Evolutionary conservation across 1,284 basidiomycete genomes (phyloP), one percentile per base, ranked within the genome.

Genomic region (Hemileia vastatrix): DNA sequence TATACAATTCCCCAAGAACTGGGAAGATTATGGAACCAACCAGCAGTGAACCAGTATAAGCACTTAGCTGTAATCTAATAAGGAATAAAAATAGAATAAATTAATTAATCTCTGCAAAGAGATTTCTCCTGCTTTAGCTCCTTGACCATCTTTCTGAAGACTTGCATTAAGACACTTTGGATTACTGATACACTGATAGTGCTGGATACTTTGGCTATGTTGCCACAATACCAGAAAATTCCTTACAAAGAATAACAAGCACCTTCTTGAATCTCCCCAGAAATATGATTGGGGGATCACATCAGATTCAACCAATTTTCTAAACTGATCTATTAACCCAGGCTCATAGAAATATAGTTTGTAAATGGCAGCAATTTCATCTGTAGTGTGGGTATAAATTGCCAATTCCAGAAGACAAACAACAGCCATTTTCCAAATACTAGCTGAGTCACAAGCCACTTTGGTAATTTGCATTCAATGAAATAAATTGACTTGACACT

Each of bases 11-110:
- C 57, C 95, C 85, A 13, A 99, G 81, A 6, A 94, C 79, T 0
- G 90, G 90, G 31, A 98, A 82, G 50, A 97, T 79, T 2, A 95
- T 94, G n/a, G 95, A 93, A n/a, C 90, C 88, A 63, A 97, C 88
- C 48, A 97, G 84, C 86, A 95, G 89, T 71, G 87, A 90, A 33
- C 88, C 90, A 32, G 90, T 90, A 1, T 85, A 82, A 2, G 87
- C 82, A 70, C 90, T 86, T 18, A 87, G 86, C 11, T 90, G 85
- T 67, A 98, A 83, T 77, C 85, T 90, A 1, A 87, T 90, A 45
- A 98, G 81, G 71, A 98, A 88, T 21, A 86, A 84, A 66, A 97
- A 79, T 18, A 96, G 89, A 85, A 58, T 96, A 92, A 43, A 92
- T 83, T 66, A 92, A 87, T 1, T 90, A 83, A 66, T 62, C 54